Percentiles rank a stretch among this genome's conserved stretches.
Evolutionary conservation across 441 rosid genomes (phyloP).

Genomic region (Erodium moschatum): DNA sequence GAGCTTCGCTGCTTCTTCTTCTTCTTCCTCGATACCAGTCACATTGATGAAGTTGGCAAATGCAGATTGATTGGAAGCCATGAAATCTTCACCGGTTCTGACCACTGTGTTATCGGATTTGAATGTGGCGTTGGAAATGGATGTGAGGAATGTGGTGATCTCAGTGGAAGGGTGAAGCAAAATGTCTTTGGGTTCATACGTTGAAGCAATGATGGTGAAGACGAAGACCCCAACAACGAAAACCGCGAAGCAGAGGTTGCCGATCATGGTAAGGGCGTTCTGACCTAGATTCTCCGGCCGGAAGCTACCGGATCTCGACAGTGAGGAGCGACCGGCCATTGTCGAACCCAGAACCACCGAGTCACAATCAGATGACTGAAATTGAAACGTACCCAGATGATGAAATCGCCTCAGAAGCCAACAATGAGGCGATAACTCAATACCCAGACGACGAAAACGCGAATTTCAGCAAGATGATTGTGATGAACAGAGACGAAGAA

Average conservation of each 20-base stretch:
- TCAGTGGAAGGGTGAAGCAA: constrained; percentile 94
- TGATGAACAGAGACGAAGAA: neutral
- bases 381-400: neutral
- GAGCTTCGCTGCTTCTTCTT: constrained; percentile 9
- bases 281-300: too few species aligned
- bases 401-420: neutral
- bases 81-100: constrained; percentile 36
- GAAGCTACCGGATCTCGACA: neutral
- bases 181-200: constrained; percentile 95
- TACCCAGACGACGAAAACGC: neutral
- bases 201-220: constrained; percentile 75
- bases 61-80: too few species aligned
- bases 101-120: constrained; percentile 53
- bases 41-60: too few species aligned
- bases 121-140: constrained; percentile 60
- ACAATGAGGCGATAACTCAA: neutral
- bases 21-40: neutral
- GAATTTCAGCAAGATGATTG: neutral
- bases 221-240: constrained; percentile 77
- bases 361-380: neutral
- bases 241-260: constrained; percentile 49
- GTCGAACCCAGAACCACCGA: neutral
- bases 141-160: constrained; percentile 44
- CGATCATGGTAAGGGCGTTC: too few species aligned
- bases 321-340: neutral